Conservation (phyloP, 2,329 filamentous ascomycete species). For the Tolypocladium capitatum region DNA sequence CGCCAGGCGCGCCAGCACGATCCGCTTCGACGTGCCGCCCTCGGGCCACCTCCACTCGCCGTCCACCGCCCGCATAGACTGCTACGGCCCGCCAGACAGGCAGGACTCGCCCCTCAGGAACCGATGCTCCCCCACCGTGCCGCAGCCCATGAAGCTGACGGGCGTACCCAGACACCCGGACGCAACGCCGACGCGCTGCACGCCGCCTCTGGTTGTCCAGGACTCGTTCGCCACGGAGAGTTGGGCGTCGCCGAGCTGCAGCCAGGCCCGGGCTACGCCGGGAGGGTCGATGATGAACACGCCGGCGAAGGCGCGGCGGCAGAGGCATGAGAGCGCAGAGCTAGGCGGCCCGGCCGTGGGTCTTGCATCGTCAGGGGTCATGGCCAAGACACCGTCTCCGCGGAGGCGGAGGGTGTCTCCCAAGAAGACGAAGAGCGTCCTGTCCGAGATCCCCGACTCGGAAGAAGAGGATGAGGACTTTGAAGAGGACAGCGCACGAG, state of each 20-base stretch:
- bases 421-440: neutral
- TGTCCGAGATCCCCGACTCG: slow-evolving; percentile 34
- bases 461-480: slow-evolving; percentile 27
- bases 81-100: slow-evolving; percentile 22
- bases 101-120: slow-evolving; percentile 25
- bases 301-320: slow-evolving; percentile 7
- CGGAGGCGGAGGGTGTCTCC: neutral
- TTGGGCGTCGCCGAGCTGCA: slow-evolving; percentile 14
- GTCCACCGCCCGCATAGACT: slow-evolving; percentile 24
- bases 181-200: slow-evolving; percentile 7
- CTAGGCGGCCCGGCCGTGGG: neutral
- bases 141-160: slow-evolving; percentile 9
- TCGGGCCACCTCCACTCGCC: slow-evolving; percentile 26
- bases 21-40: slow-evolving; percentile 28
- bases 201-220: slow-evolving; percentile 24
- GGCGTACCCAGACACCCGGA: slow-evolving; percentile 9
- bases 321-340: neutral
- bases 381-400: slow-evolving; percentile 6
- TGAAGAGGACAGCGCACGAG: slow-evolving; percentile 3
- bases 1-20: slow-evolving; percentile 9
- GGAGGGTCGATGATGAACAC: slow-evolving; percentile 3
- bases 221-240: slow-evolving; percentile 31
- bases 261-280: slow-evolving; percentile 6
- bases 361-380: slow-evolving; percentile 2
- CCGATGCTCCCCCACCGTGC: slow-evolving; percentile 15